Evolutionary conservation across 192 early-diverging fungal species (phyloP).

Genomic region (Dissophora globulifera): DNA sequence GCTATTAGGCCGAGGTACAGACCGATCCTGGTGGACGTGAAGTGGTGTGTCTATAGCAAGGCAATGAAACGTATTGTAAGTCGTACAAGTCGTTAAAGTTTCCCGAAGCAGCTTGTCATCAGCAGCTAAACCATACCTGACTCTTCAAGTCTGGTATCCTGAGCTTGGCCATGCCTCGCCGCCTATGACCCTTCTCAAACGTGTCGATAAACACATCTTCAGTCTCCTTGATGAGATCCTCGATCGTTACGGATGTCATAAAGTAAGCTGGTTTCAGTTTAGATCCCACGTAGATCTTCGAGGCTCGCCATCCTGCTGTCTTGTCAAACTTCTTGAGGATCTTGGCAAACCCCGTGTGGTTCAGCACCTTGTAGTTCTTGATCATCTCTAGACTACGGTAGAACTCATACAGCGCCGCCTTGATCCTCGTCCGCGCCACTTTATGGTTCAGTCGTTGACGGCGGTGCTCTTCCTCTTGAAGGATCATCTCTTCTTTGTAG

Average conservation of each 20-base stretch:
- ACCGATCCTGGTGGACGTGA: constrained; percentile 68
- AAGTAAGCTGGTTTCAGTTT: constrained; percentile 57
- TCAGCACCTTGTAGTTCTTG: constrained; percentile 71
- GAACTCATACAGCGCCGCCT: constrained; percentile 77
- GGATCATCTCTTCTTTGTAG: constrained; percentile 21
- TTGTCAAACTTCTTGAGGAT: constrained; percentile 85
- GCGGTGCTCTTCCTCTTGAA: constrained; percentile 26
- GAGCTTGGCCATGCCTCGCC: constrained; percentile 72
- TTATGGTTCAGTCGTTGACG: constrained; percentile 46
- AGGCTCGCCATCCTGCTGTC: constrained; percentile 53
- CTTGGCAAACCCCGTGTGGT: constrained; percentile 69
- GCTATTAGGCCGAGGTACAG: constrained; percentile 68
- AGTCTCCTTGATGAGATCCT: constrained; percentile 69
- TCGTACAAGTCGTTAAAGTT: no score
- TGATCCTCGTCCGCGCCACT: constrained; percentile 65
- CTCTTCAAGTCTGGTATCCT: constrained; percentile 62
- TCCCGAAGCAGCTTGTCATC: no score
- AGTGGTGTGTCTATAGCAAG: constrained; percentile 47
- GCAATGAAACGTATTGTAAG: no score
- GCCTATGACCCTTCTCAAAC: constrained; percentile 73
- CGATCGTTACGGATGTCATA: constrained; percentile 63
- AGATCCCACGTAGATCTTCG: constrained; percentile 25
- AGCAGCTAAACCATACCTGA: constrained; percentile 37
- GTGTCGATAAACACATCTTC: constrained; percentile 73
- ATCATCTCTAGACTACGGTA: constrained; percentile 78